These are phyloP conservation scores for Dunaliella primolecta DNA, from an alignment of 139 green algal genomes.

Conservation along the genomic window DNA sequence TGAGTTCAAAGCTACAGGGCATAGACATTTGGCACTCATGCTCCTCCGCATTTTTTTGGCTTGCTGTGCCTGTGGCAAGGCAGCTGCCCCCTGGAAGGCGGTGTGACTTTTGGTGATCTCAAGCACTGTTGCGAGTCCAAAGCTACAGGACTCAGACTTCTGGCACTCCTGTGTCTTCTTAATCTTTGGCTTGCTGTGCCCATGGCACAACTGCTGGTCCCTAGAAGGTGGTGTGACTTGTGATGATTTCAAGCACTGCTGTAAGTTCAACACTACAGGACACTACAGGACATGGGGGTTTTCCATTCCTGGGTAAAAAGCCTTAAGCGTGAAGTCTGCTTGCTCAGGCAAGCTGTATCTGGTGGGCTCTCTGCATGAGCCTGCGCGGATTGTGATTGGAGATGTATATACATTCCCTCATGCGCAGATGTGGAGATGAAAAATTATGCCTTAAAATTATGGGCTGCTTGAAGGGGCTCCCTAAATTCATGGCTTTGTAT, in stretches of 20 bases:
- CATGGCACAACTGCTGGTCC: constrained; percentile 84
- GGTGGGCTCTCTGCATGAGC: background rate
- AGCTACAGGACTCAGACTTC: no score
- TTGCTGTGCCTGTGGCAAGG: constrained; percentile 57
- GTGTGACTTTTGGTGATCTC: constrained; percentile 87
- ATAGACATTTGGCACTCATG: no score
- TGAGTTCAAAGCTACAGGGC: no score
- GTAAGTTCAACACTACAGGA: background rate
- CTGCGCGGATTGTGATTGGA: no score
- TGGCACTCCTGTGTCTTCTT: no score
- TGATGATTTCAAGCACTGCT: constrained; percentile 92
- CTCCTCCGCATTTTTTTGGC: constrained; percentile 28
- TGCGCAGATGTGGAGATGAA: background rate
- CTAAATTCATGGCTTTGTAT: no score
- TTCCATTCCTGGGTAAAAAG: background rate
- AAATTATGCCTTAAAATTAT: no score
- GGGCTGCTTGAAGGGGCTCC: no score
- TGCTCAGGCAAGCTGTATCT: no score
- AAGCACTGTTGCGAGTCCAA: constrained; percentile 96
- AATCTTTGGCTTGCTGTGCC: constrained; percentile 36
- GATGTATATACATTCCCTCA: background rate
- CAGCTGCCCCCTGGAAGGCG: constrained; percentile 86
- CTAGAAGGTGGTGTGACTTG: constrained; percentile 81
- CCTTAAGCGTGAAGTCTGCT: no score
- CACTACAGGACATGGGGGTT: background rate